Evolutionary conservation across 768 basidiomycete genomes (phyloP).

Genomic region (Xerocomellus amylosporus): DNA sequence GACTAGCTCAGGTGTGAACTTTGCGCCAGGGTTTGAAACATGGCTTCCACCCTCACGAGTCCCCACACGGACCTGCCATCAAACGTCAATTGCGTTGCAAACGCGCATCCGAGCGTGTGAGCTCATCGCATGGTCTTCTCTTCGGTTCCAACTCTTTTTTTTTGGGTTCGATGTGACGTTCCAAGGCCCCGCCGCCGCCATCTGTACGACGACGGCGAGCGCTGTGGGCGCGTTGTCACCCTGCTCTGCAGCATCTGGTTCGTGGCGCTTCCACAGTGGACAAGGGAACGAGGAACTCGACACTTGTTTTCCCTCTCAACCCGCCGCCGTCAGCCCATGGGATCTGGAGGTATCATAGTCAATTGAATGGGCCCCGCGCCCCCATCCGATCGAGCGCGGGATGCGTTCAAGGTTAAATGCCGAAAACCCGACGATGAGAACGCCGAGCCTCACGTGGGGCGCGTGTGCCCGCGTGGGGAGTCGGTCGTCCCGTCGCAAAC

Average conservation of each 20-base stretch:
- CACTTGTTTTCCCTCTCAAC: not conserved
- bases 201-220: not conserved
- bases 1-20: not conserved
- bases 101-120: not conserved
- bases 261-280: not conserved
- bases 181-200: not conserved
- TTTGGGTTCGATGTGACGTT: not conserved
- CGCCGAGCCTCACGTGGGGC: not conserved
- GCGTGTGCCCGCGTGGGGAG: not conserved
- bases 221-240: conserved; percentile 8
- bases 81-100: conserved; percentile 6
- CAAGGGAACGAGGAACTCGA: conserved; percentile 3
- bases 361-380: not conserved
- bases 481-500: not conserved
- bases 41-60: not conserved
- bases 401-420: too few species aligned
- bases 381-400: too few species aligned
- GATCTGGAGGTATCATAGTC: not conserved
- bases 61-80: conserved; percentile 1
- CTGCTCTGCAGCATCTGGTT: conserved; percentile 1
- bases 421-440: not conserved
- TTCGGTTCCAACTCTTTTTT: not conserved
- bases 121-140: not conserved
- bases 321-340: not conserved
- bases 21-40: conserved; percentile 4